phyloP scores from a whole-genome alignment of 257 asterid species.

The Jasminum sambac region DNA sequence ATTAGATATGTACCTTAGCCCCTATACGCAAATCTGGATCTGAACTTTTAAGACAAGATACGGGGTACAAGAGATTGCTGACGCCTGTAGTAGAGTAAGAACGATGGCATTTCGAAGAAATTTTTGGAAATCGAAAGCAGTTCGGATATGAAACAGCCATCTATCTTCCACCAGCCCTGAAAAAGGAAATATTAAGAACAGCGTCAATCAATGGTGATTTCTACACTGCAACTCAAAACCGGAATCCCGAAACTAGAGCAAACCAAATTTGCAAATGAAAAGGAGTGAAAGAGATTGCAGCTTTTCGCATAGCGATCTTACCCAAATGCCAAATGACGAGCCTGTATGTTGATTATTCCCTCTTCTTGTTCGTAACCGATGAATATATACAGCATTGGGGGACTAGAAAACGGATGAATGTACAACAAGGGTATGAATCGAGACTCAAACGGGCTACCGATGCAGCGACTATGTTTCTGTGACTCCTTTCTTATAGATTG shows the following conservation, averaged over 20 bases:
- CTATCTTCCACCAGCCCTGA: conserved; percentile 17
- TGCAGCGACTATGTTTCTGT: too few species aligned
- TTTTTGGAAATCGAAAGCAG: conserved; percentile 38
- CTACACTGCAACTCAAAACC: not conserved
- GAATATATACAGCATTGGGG: not conserved
- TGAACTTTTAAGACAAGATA: conserved; percentile 38
- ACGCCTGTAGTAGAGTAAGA: conserved; percentile 21
- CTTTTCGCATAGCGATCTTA: not conserved
- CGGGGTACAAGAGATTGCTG: conserved; percentile 27
- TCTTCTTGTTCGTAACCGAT: not conserved
- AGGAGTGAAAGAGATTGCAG: not conserved
- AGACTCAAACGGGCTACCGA: not conserved
- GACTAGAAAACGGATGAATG: not conserved
- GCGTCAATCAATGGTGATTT: not conserved
- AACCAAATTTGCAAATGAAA: too few species aligned
- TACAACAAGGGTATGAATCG: not conserved
- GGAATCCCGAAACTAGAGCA: not conserved
- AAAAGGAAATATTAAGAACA: not conserved
- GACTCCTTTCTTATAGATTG: not conserved
- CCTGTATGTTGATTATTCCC: not conserved
- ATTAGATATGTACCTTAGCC: conserved; percentile 45
- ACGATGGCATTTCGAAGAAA: conserved; percentile 24
- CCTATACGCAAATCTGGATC: conserved; percentile 28
- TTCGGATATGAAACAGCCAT: conserved; percentile 54
- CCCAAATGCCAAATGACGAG: not conserved